Evolutionary conservation across 2,329 filamentous ascomycete genomes (phyloP).

Genomic region (Fusarium longipes): DNA sequence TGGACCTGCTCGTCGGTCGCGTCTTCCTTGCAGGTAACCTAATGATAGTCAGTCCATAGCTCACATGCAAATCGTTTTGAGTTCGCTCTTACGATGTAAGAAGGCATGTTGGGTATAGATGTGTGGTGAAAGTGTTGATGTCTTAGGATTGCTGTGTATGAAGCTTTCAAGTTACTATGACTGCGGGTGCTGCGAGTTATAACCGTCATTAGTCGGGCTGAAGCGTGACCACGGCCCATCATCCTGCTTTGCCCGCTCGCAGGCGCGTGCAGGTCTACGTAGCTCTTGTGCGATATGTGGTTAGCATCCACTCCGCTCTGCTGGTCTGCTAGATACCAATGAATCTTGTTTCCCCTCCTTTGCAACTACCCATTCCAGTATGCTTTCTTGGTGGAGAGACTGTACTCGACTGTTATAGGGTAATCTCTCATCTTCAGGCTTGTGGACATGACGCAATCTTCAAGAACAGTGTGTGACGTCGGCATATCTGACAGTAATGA

Average conservation of each 20-base stretch:
- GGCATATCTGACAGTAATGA: constrained; percentile 22
- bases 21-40: constrained; percentile 85
- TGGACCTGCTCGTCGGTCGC: constrained; percentile 74
- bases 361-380: constrained; percentile 20
- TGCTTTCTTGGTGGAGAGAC: constrained; percentile 15
- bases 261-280: constrained; percentile 27
- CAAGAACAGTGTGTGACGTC: constrained; percentile 6
- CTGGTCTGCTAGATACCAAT: constrained; percentile 24
- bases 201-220: constrained; percentile 34
- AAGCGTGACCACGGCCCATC: constrained; percentile 42
- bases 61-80: background rate
- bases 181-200: constrained; percentile 42
- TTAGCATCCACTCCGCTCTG: constrained; percentile 24
- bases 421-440: constrained; percentile 15
- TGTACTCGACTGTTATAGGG: constrained; percentile 35
- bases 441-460: constrained; percentile 38
- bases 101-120: constrained; percentile 59
- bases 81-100: constrained; percentile 63
- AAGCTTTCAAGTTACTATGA: constrained; percentile 19
- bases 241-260: constrained; percentile 22
- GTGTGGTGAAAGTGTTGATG: constrained; percentile 25
- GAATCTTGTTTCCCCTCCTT: constrained; percentile 29
- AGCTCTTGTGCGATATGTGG: constrained; percentile 16
- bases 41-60: constrained; percentile 27
- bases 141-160: constrained; percentile 29